phyloP scores from a whole-genome alignment of 2,329 filamentous ascomycete genomes.

The Aspergillus thermomutatus region DNA sequence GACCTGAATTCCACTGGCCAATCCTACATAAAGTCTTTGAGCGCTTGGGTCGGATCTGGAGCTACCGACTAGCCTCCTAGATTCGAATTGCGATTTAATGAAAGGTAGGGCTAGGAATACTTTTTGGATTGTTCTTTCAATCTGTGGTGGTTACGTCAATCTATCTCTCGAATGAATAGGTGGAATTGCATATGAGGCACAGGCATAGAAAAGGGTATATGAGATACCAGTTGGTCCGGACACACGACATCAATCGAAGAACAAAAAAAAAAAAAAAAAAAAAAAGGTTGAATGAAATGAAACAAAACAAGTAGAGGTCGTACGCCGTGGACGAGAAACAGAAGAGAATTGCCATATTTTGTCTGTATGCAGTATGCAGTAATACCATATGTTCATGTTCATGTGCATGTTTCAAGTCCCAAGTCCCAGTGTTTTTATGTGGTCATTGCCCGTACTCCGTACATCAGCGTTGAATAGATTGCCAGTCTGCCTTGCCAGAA shows the following conservation, averaged over 20 bases:
- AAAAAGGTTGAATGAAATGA: not conserved
- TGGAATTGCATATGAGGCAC: not conserved
- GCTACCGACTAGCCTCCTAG: not conserved
- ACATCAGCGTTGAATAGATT: not conserved
- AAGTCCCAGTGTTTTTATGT: not conserved
- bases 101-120: not conserved
- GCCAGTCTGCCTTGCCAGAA: not conserved
- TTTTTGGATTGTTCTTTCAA: not conserved
- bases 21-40: not conserved
- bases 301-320: not conserved
- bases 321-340: not conserved
- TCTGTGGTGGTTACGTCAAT: too few relatives aligned
- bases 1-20: not conserved
- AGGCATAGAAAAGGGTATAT: not conserved
- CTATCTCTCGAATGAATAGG: not conserved
- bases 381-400: not conserved
- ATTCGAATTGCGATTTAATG: not conserved
- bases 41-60: not conserved
- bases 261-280: not conserved
- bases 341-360: not conserved
- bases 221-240: not conserved
- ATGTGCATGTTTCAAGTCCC: not conserved
- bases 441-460: not conserved
- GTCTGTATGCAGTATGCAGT: not conserved
- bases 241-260: not conserved